Evolutionary conservation across 495 filamentous ascomycete genomes (phyloP), one percentile per base, ranked within the genome.

Genomic region (Aspergillus sclerotioniger): DNA sequence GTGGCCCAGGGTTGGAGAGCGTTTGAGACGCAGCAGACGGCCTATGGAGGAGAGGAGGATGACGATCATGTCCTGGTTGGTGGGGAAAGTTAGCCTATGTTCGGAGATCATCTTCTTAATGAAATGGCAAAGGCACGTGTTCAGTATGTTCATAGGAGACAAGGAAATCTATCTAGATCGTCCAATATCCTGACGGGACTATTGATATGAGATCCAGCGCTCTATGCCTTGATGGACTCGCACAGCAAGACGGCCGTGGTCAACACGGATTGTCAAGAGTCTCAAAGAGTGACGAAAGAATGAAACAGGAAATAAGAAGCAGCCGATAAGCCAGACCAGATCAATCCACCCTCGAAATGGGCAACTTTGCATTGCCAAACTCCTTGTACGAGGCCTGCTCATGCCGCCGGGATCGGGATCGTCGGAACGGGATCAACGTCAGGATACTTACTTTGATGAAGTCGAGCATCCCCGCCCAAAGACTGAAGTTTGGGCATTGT

Each of bases 401-500:
- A 55, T 59, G 53, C 57, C 60, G 57, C 56, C 65, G 55, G 19
- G 43, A 56, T 43, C 53, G 51, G 46, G 66, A 64, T 35, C 56
- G 63, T 64, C 56, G 67, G 62, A 71, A 75, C 25, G 68, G 71
- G 45, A 71, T 63, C 49, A 76, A 67, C 33, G 58, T 57, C 8
- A 71, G 43, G 32, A 71, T 47, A 76, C 86, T 82, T 84, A 96
- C 94, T 81, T 79, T 87, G 57, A 96, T 64, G 64, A 96, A 94
- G 52, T 85, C 84, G 60, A 89, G 80, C 41, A 96, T 88, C n/a
- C 90, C 87, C 29, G 90, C 85, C 95, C 95, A 99, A 51, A 96
- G 79, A 58, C 81, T 84, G 76, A 92, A 97, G 72, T 99, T 97
- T 15, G 95, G 95, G 57, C 97, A 79, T 67, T 98, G 95, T 60